Evolutionary conservation across 495 filamentous ascomycete species (phyloP).

Genomic region (Tuber aestivum): DNA sequence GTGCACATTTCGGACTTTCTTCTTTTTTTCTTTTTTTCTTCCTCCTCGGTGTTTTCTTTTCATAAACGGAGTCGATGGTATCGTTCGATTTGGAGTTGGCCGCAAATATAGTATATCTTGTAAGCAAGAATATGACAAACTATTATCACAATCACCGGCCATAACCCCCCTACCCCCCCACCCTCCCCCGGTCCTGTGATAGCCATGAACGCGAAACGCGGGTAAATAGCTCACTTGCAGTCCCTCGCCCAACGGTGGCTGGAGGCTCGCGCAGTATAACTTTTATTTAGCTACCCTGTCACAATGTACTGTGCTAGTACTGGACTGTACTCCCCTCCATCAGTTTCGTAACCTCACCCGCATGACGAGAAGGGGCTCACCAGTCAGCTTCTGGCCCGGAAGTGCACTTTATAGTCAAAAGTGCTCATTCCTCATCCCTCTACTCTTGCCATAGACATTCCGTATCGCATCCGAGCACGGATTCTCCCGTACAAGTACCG

Average conservation of each 20-base stretch:
- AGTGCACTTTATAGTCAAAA: too few species aligned
- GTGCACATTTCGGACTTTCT: not conserved
- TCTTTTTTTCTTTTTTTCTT: not conserved
- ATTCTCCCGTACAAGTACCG: too few species aligned
- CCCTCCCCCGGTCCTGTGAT: not conserved
- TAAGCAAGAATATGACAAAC: not conserved
- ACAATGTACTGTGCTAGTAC: not conserved
- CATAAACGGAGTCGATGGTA: not conserved
- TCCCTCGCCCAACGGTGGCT: not conserved
- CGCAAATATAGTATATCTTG: not conserved
- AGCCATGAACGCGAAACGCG: not conserved
- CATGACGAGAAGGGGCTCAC: not conserved
- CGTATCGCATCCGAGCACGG: too few species aligned
- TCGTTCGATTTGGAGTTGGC: not conserved
- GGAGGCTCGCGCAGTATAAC: not conserved
- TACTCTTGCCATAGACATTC: too few species aligned
- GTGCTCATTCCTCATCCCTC: too few species aligned
- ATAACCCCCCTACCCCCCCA: too few species aligned
- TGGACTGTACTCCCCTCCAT: not conserved
- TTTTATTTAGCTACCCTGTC: not conserved
- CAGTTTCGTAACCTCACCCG: not conserved
- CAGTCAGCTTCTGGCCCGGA: too few species aligned
- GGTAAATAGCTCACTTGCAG: not conserved
- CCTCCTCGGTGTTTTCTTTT: not conserved
- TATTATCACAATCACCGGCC: not conserved